phyloP scores from a whole-genome alignment of 768 basidiomycete genomes.

The Hirschioporus abietinus region DNA sequence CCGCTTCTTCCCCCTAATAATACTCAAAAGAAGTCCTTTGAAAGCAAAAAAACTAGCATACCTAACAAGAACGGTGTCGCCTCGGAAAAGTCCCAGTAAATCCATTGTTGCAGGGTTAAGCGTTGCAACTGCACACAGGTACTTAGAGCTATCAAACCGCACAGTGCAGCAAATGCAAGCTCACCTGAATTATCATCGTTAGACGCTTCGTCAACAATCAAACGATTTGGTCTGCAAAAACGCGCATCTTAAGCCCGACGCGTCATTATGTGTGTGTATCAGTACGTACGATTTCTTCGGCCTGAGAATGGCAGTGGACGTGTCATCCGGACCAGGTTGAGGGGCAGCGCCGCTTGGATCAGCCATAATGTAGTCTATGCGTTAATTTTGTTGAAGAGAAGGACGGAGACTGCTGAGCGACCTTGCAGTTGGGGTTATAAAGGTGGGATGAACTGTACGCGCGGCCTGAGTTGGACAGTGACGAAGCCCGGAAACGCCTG shows the following conservation, averaged over 20 bases:
- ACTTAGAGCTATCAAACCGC: slow-evolving; percentile 7
- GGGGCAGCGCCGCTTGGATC: slow-evolving; percentile 82
- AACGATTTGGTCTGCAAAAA: slow-evolving; percentile 79
- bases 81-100: slow-evolving; percentile 85
- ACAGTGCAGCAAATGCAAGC: slow-evolving; percentile 16
- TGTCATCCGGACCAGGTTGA: slow-evolving; percentile 83
- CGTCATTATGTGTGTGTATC: slow-evolving; percentile 15
- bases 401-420: slow-evolving; percentile 9
- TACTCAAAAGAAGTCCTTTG: slow-evolving; percentile 6
- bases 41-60: slow-evolving; percentile 28
- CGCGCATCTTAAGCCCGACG: slow-evolving; percentile 15
- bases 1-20: slow-evolving; percentile 87
- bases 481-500: not conserved
- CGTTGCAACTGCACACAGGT: slow-evolving; percentile 66
- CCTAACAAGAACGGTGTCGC: slow-evolving; percentile 94
- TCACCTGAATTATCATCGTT: slow-evolving; percentile 94
- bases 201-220: slow-evolving; percentile 92
- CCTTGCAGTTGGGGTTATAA: not conserved
- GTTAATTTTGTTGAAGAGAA: slow-evolving; percentile 14
- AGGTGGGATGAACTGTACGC: slow-evolving; percentile 21
- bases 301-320: slow-evolving; percentile 91
- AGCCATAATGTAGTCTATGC: slow-evolving; percentile 38
- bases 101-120: slow-evolving; percentile 98
- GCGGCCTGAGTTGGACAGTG: slow-evolving; percentile 19
- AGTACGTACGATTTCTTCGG: slow-evolving; percentile 92